Percentiles rank a stretch among this genome's conserved stretches.
phyloP scores from a whole-genome alignment of 192 early-diverging fungal species.

The Gryganskiella cystojenkinii region DNA sequence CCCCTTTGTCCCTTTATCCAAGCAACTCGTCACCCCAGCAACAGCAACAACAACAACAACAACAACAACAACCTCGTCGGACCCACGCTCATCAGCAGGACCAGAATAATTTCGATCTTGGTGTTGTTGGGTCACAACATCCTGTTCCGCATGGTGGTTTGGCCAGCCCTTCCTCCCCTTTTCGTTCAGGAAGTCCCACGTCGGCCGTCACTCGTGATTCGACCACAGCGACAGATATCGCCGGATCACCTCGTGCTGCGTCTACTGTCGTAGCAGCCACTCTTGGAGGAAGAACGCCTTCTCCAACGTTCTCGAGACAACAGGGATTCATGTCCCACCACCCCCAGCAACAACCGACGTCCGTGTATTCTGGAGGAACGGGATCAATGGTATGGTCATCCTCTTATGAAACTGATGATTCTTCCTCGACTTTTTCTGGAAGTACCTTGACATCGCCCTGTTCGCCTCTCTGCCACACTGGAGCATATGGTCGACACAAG shows the following conservation, averaged over 20 bases:
- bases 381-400: not conserved
- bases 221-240: slow-evolving; percentile 17
- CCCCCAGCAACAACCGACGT: not conserved
- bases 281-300: too few species aligned
- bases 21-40: not conserved
- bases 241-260: slow-evolving; percentile 16
- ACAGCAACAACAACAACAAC: too few species aligned
- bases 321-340: slow-evolving; percentile 1
- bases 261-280: slow-evolving; percentile 9
- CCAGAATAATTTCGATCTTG: too few species aligned
- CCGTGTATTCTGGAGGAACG: slow-evolving; percentile 23
- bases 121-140: too few species aligned
- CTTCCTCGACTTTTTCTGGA: slow-evolving; percentile 26
- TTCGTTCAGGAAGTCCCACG: slow-evolving; percentile 19
- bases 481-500: not conserved
- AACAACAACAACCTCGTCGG: too few species aligned
- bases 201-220: slow-evolving; percentile 17
- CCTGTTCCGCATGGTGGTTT: too few species aligned
- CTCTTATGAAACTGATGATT: slow-evolving; percentile 20
- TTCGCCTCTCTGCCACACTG: slow-evolving; percentile 27
- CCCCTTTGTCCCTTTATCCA: slow-evolving; percentile 26
- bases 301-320: not conserved
- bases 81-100: not conserved
- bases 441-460: slow-evolving; percentile 13
- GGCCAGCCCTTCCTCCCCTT: slow-evolving; percentile 5